Conservation (phyloP, 129 eudicot genomes). For the Chrysanthemum lavandulifolium region DNA sequence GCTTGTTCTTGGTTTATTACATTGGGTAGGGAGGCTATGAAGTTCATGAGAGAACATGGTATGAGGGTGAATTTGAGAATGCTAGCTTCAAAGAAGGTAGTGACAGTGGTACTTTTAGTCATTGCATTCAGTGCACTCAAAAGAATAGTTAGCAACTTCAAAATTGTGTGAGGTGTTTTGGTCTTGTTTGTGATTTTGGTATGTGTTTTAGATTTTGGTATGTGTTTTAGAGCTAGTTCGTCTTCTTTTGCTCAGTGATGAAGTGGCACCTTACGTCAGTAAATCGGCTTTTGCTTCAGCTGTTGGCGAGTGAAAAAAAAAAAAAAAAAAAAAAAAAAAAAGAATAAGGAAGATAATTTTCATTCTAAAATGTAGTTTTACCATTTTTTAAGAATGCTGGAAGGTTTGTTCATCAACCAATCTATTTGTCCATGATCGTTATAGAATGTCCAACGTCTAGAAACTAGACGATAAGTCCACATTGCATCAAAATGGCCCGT, state of each 20-base stretch:
- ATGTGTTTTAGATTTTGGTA: too few species aligned
- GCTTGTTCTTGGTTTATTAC: constrained; percentile 38
- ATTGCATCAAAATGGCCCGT: too few species aligned
- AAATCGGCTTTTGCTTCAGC: too few species aligned
- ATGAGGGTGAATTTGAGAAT: constrained; percentile 75
- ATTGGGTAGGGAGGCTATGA: constrained; percentile 31
- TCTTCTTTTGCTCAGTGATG: background rate
- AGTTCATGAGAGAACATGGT: constrained; percentile 69
- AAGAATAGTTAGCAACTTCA: constrained; percentile 39
- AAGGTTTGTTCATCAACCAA: too few species aligned
- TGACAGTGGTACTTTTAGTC: constrained; percentile 41
- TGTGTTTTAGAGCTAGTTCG: background rate
- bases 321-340: too few species aligned
- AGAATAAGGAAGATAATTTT: too few species aligned
- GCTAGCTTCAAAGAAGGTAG: constrained; percentile 78
- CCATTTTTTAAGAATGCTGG: too few species aligned
- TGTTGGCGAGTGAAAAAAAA: too few species aligned
- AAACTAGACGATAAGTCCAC: too few species aligned
- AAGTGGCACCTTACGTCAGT: background rate
- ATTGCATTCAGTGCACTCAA: constrained; percentile 41
- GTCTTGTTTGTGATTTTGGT: background rate
- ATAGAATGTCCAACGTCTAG: too few species aligned
- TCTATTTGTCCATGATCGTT: too few species aligned
- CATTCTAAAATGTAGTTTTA: too few species aligned
- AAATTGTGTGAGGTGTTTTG: background rate